These are phyloP conservation scores for Aureobasidium vineae DNA, from an alignment of 2,329 filamentous ascomycete genomes.

Conservation along the genomic window DNA sequence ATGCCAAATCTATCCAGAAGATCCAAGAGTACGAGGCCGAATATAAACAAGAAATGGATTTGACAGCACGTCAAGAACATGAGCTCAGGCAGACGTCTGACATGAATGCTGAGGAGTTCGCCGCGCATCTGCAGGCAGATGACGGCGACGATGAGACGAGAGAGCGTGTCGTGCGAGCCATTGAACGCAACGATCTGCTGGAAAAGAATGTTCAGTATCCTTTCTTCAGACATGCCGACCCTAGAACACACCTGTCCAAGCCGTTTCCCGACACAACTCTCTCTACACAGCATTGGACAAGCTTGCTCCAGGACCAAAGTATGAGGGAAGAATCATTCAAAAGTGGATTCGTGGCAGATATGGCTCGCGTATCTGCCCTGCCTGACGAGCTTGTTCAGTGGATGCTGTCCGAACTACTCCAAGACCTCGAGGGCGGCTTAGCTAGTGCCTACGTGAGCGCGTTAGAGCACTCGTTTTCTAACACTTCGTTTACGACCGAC, in stretches of 20 bases:
- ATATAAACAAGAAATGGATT: slow-evolving; percentile 27
- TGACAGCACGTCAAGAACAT: slow-evolving; percentile 26
- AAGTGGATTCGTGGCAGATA: slow-evolving; percentile 44
- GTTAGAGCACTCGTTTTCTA: slow-evolving; percentile 27
- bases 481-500: neutral
- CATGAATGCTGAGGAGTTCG: slow-evolving; percentile 28
- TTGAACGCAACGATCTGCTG: slow-evolving; percentile 61
- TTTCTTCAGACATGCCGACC: slow-evolving; percentile 51
- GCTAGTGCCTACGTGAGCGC: slow-evolving; percentile 39
- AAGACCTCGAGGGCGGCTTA: slow-evolving; percentile 38
- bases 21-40: slow-evolving; percentile 34
- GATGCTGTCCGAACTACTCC: slow-evolving; percentile 43
- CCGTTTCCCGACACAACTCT: slow-evolving; percentile 36
- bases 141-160: slow-evolving; percentile 39
- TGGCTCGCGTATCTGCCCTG: slow-evolving; percentile 41
- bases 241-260: slow-evolving; percentile 26
- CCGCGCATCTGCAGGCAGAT: slow-evolving; percentile 45
- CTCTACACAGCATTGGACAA: slow-evolving; percentile 38
- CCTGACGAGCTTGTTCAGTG: slow-evolving; percentile 44
- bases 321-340: slow-evolving; percentile 44
- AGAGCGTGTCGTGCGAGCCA: slow-evolving; percentile 55
- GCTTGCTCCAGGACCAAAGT: slow-evolving; percentile 38
- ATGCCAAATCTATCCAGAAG: slow-evolving; percentile 29
- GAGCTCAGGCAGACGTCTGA: slow-evolving; percentile 18
- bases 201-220: slow-evolving; percentile 54